Base-by-base conservation (phyloP, 2,329 filamentous ascomycete genomes). In the Verticillium nonalfalfae region DNA sequence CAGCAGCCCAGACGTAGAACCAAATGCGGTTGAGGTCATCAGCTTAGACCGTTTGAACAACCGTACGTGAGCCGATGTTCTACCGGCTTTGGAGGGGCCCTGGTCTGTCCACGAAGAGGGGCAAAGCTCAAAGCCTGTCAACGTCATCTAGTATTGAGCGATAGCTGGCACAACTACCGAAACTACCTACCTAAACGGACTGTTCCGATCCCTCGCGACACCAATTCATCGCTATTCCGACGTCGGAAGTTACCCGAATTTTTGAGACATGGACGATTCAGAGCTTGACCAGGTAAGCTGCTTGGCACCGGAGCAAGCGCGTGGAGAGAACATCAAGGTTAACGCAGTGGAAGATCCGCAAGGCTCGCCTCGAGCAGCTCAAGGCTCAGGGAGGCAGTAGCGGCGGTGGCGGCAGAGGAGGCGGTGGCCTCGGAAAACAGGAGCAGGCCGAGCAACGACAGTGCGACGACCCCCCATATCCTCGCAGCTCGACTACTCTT, bases 321-420 rank as follows among this genome's bases (percentile, higher is more conserved):
- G 14, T 56, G 18, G 9, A 14, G 33, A 3, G 5, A 31, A 10
- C n/a, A 10, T 15, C 59, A 45, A 14, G 56, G 58, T 18, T 11
- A 26, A 58, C 9, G 5, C 13, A n/a, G 21, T 21, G 31, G 15
- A 71, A 97, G 90, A 97, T 98, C 73, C 84, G 94, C 73, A 90
- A 91, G 76, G 94, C 94, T 70, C 92, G 95, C 65, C 88, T 97
- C 60, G 91, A 94, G 76, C 93, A 99, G 79, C 89, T 98, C 67
- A 95, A 96, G 76, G 84, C 93, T 69, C 81, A 90, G 76, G 78
- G 83, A 65, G 81, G 80, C 63, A 82, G 81, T 62, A 77, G 76
- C 59, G 76, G 77, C 56, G 77, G 79, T 63, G 77, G 78, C 62
- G 74, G 78, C 58, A 77, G 77, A 62, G 35, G 45, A 2, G 45